These are phyloP conservation scores for Hyaloscypha finlandica DNA, from an alignment of 495 filamentous ascomycete species.

Conservation along the genomic window DNA sequence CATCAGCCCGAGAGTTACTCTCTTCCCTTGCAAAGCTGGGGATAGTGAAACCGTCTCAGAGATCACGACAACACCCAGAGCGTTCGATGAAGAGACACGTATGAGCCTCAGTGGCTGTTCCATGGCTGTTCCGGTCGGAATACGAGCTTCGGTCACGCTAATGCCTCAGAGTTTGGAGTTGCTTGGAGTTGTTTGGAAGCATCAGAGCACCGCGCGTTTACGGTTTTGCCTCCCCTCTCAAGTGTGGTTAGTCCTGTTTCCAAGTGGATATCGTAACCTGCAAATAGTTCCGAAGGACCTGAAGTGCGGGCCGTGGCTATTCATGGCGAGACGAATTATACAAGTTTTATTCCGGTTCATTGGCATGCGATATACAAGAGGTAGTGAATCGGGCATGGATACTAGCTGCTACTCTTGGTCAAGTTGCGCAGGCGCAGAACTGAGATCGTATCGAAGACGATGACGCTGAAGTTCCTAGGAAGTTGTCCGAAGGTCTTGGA, in stretches of 20 bases:
- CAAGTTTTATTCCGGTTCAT: not conserved
- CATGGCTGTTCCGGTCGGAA: not conserved
- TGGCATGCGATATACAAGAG: slow-evolving; percentile 3
- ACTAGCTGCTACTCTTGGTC: not conserved
- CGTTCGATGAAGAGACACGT: not conserved
- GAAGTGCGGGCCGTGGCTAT: not conserved
- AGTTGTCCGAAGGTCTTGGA: not conserved
- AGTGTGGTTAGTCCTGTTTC: not conserved
- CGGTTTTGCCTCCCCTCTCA: not conserved
- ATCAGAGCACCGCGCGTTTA: not conserved
- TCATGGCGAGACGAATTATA: not conserved
- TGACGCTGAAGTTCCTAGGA: not conserved
- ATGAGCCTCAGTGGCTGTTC: not conserved
- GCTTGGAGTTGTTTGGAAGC: not conserved
- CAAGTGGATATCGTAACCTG: not conserved
- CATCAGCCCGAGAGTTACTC: not conserved
- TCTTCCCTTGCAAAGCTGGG: not conserved
- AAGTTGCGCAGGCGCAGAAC: not conserved
- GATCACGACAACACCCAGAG: not conserved
- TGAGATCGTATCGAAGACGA: not conserved
- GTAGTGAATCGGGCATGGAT: not conserved
- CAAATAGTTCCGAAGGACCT: not conserved
- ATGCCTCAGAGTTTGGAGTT: not conserved
- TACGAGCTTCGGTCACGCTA: not conserved
- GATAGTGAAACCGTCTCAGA: not conserved